Conservation (phyloP, 306 rosid species). For the Lupinus albus region DNA sequence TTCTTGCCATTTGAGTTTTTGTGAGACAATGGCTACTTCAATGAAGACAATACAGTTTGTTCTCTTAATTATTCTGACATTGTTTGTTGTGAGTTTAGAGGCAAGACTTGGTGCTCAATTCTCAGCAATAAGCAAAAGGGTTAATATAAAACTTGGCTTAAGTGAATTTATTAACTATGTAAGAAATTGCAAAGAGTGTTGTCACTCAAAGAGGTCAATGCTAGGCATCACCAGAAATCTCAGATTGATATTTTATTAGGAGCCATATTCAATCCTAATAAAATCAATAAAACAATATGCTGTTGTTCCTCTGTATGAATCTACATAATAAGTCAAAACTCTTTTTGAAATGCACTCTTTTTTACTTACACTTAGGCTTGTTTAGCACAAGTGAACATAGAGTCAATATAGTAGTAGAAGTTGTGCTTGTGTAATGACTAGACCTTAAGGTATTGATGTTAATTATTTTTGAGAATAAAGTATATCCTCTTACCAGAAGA, state of each 20-base stretch:
- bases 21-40: conserved; percentile 30
- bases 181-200: background rate
- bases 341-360: background rate
- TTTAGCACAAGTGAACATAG: background rate
- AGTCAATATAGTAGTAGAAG: conserved; percentile 1
- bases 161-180: conserved; percentile 28
- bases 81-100: conserved; percentile 30
- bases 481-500: no score
- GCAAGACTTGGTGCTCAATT: conserved; percentile 29
- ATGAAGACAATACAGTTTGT: conserved; percentile 1
- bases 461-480: no score
- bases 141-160: conserved; percentile 6
- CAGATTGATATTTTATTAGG: background rate
- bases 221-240: conserved; percentile 50
- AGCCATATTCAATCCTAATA: background rate
- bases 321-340: conserved; percentile 7
- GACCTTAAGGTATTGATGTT: background rate
- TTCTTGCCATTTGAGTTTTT: conserved; percentile 16
- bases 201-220: conserved; percentile 40
- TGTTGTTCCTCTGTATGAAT: background rate
- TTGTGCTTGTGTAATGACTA: conserved; percentile 7
- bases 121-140: background rate
- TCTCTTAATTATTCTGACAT: conserved; percentile 23
- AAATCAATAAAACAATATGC: background rate
- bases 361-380: background rate